Evolutionary conservation across 352 stramenopile genomes (phyloP), one percentile per base, ranked within the genome.

Genomic region (Phytophthora aleatoria): DNA sequence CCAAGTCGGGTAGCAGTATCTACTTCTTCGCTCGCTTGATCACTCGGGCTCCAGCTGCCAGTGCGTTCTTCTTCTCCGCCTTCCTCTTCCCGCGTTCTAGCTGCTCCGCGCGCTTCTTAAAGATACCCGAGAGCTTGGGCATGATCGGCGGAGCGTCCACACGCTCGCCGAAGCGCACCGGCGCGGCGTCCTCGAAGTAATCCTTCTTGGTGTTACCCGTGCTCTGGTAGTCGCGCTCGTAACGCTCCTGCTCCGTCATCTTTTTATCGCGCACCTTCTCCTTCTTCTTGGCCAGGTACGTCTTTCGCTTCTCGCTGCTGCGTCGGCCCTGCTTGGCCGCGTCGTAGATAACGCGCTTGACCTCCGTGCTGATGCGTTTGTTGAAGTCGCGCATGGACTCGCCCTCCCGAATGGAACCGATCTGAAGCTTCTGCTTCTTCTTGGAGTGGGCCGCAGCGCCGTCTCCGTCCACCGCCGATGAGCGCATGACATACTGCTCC

Each of bases 331-430:
- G 90, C 70, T 93, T 92, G 35, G 84, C 76, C 39, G 91, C 84
- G 61, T 95, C 83, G 68, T 91, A 92, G 61, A 95, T 90, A 36
- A 95, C 86, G 41, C 81, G 83, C 69, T 90, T 90, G 38, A 95
- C 86, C 56, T 95, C 84, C 16, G 67, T 86, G 52, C 81, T 91
- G 60, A 95, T 92, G 48, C 86, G 86, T 57, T 93, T 91, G 71
- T 90, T 91, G 52, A 93, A 95, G 31, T 88, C 82, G 36, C 85
- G 85, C 84, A 95, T 92, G 48, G 69, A 89, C 67, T 95, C 86
- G 1, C 74, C 75, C 10, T 89, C 77, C 31, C 71, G 71, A 50
- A 92, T 92, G 38, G 78, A 76, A 26, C 71, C 71, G 1, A 92
- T 56, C 42, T 90, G 71, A 26, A 90, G 62, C 50, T 83, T 81